phyloP scores from a whole-genome alignment of 768 basidiomycete species.

The Daedaleopsis nitida region DNA sequence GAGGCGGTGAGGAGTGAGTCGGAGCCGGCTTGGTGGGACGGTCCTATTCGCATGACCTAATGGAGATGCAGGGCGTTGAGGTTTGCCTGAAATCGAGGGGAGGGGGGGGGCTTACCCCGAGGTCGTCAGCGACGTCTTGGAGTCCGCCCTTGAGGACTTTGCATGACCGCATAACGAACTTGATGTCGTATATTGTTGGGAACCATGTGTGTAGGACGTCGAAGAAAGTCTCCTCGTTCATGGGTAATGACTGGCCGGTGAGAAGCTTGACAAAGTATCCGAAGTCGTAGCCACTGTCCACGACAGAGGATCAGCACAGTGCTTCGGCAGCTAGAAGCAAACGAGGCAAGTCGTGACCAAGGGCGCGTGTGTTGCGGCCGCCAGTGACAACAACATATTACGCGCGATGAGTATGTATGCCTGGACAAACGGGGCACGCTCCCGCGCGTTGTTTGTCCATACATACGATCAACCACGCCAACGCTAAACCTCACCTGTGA shows the following conservation, averaged over 20 bases:
- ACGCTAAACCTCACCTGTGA: slow-evolving; percentile 71
- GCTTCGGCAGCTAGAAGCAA: background rate
- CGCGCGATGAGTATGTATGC: background rate
- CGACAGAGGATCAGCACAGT: slow-evolving; percentile 1
- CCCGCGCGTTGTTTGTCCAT: background rate
- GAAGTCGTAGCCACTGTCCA: slow-evolving; percentile 92
- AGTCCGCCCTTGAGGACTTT: slow-evolving; percentile 85
- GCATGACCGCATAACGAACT: slow-evolving; percentile 88
- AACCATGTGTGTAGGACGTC: slow-evolving; percentile 89
- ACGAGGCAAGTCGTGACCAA: slow-evolving; percentile 6
- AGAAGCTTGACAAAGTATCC: slow-evolving; percentile 97
- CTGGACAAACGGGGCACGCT: background rate
- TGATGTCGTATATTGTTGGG: slow-evolving; percentile 96
- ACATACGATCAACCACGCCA: background rate
- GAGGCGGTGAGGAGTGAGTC: slow-evolving; percentile 92
- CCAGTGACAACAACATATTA: background rate
- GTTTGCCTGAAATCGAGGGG: background rate
- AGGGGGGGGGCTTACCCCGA: slow-evolving; percentile 64
- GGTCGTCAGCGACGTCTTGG: slow-evolving; percentile 94
- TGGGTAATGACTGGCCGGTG: slow-evolving; percentile 82
- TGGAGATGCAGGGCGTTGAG: slow-evolving; percentile 7
- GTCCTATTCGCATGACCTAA: slow-evolving; percentile 86
- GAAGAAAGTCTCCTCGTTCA: slow-evolving; percentile 89
- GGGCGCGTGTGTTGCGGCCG: background rate
- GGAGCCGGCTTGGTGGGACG: slow-evolving; percentile 96